Base-by-base conservation (phyloP, 345 rosid species). In the Brassica napus region DNA sequence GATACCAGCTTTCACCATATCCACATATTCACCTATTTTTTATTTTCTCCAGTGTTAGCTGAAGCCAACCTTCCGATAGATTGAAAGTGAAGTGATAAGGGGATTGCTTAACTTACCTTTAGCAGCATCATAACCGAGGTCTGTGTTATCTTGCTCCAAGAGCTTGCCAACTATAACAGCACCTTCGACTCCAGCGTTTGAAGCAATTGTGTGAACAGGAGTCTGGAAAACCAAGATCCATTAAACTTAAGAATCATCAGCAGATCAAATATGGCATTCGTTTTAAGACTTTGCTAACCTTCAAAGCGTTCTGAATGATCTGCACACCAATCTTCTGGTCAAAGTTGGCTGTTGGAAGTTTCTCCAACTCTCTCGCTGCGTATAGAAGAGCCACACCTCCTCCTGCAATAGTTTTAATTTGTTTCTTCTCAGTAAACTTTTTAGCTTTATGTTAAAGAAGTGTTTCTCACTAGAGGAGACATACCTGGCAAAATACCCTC, bases 301-400 rank as follows among this genome's bases (percentile, higher is more conserved):
- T 68, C 24, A 68, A 47, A 14, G 72, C 99, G 79, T 96, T 96
- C 76, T 96, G 99, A 75, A 96, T 96, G 23, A 96, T 90, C 76
- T 96, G 98, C 59, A 96, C 97, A 77, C 99, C 99, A 14, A 96
- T 89, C 78, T 90, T 96, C 86, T 93, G 98, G 71, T 96, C 99
- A 47, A 96, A 96, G 85, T 96, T 96, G 31, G 97, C 95, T 12
- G 97, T 96, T 10, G 84, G 83, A 82, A 96, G 84, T 73, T 88
- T 93, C 54, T 95, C 99, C 83, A 95, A 78, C 69, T 88, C 94
- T 74, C 86, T 91, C 0, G 97, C 71, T 4, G 99, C 99, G 77
- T 91, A 96, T 58, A 96, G 86, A 77, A 96, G 94, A 67, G 98
- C 97, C 9, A 89, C 98, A 76, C 99, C 99, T 52, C 99, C 99